Conservation (phyloP, 2,329 filamentous ascomycete species). For the Coniochaeta sp. region DNA sequence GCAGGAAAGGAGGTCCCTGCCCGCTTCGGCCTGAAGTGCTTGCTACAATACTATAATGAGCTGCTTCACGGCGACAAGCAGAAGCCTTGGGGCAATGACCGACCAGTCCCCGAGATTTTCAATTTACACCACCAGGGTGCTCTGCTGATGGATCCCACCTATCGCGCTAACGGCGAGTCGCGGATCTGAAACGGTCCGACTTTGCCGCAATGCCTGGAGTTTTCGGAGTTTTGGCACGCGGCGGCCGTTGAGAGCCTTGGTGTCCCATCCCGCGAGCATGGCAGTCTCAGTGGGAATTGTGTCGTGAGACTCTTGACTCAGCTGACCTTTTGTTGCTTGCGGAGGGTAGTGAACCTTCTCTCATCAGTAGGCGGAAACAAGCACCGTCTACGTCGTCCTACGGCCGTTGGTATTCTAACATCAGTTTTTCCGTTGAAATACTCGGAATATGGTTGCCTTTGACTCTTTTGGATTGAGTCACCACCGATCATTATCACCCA, state of each 20-base stretch:
- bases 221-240: conserved; percentile 3
- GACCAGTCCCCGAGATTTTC: conserved; percentile 19
- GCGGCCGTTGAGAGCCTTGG: background rate
- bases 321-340: background rate
- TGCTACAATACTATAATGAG: conserved; percentile 56
- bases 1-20: conserved; percentile 33
- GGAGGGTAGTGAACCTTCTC: background rate
- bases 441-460: background rate
- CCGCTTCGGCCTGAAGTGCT: conserved; percentile 48
- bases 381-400: background rate
- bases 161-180: conserved; percentile 7
- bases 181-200: conserved; percentile 4
- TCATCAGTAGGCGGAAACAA: background rate
- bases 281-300: background rate
- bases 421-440: background rate
- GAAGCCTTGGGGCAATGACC: conserved; percentile 15
- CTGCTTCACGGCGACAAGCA: conserved; percentile 14
- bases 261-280: background rate
- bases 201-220: background rate
- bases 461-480: background rate
- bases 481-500: background rate
- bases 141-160: conserved; percentile 8
- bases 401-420: background rate
- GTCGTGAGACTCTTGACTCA: background rate
- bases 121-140: conserved; percentile 19